These are phyloP conservation scores for Tephrocybe sp. DNA, from an alignment of 768 basidiomycete genomes.

Conservation along the genomic window DNA sequence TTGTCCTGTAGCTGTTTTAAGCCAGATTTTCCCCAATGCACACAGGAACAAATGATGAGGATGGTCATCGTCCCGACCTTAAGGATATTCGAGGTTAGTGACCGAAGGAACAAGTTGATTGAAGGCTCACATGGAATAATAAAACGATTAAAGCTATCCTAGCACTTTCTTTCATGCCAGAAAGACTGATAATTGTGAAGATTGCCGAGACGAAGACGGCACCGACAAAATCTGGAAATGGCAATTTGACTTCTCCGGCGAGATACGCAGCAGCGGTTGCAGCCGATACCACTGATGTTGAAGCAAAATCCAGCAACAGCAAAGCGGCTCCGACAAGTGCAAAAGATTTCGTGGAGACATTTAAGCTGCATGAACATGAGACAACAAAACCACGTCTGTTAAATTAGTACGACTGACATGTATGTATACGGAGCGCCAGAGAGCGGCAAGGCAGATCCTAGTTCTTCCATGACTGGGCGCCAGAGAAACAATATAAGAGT, in stretches of 20 bases:
- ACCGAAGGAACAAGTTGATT: background rate
- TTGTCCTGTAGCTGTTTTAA: slow-evolving; percentile 49
- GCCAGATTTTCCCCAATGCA: slow-evolving; percentile 55
- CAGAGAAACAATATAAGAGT: slow-evolving; percentile 65
- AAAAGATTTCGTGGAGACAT: slow-evolving; percentile 61
- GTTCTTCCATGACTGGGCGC: slow-evolving; percentile 74
- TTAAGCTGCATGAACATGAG: slow-evolving; percentile 38
- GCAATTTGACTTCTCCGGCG: slow-evolving; percentile 57
- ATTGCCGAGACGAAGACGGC: slow-evolving; percentile 53
- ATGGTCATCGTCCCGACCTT: slow-evolving; percentile 57
- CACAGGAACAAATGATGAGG: slow-evolving; percentile 47
- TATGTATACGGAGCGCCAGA: slow-evolving; percentile 74
- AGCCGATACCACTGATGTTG: slow-evolving; percentile 71
- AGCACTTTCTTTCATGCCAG: slow-evolving; percentile 63
- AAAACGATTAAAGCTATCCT: slow-evolving; percentile 58
- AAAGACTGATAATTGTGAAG: slow-evolving; percentile 55
- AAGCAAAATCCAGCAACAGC: slow-evolving; percentile 69
- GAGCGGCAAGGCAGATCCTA: slow-evolving; percentile 68
- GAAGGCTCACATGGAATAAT: slow-evolving; percentile 51
- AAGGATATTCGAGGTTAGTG: background rate
- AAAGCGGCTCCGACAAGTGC: slow-evolving; percentile 67
- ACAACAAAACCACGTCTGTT: too few relatives aligned
- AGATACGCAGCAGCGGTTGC: slow-evolving; percentile 72
- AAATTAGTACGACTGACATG: slow-evolving; percentile 38
- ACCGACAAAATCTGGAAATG: slow-evolving; percentile 54